Evolutionary conservation across 1,284 basidiomycete species (phyloP).

Genomic region (Ustilago loliicola): DNA sequence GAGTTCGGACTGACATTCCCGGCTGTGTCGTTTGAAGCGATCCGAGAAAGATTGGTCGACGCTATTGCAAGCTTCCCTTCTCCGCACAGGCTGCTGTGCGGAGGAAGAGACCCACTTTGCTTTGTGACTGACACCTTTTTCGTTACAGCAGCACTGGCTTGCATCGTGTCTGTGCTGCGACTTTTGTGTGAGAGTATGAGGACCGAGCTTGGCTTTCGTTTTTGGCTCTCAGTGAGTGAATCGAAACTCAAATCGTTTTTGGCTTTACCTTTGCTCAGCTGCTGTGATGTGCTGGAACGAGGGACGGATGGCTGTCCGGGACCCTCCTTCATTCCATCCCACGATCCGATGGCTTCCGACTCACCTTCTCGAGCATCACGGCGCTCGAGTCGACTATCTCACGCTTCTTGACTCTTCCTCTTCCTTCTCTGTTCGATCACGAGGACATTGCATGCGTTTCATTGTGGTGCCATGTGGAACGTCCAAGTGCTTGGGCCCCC

Average conservation of each 20-base stretch:
- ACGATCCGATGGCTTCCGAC: constrained; percentile 29
- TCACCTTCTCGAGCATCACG: not conserved
- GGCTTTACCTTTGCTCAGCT: too few species aligned
- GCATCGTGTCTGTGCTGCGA: not conserved
- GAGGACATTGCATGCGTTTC: not conserved
- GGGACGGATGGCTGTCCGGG: constrained; percentile 7
- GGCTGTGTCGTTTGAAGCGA: not conserved
- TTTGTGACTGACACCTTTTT: not conserved
- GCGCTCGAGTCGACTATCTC: constrained; percentile 1
- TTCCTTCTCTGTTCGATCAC: not conserved
- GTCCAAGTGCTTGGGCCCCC: too few species aligned
- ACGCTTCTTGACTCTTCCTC: not conserved
- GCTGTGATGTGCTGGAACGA: not conserved
- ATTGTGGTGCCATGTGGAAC: not conserved
- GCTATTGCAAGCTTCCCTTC: constrained; percentile 3
- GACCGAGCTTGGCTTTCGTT: constrained; percentile 7
- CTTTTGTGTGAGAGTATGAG: not conserved
- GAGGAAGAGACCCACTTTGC: not conserved
- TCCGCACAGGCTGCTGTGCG: not conserved
- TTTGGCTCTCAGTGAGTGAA: not conserved
- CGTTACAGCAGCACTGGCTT: not conserved
- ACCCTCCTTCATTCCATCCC: constrained; percentile 34
- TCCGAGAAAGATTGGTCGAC: constrained; percentile 16
- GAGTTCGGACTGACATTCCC: not conserved
- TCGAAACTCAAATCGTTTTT: not conserved